Percentiles rank a stretch among this genome's conserved stretches.
phyloP scores from a whole-genome alignment of 352 stramenopile species.

The Globisporangium solare region DNA sequence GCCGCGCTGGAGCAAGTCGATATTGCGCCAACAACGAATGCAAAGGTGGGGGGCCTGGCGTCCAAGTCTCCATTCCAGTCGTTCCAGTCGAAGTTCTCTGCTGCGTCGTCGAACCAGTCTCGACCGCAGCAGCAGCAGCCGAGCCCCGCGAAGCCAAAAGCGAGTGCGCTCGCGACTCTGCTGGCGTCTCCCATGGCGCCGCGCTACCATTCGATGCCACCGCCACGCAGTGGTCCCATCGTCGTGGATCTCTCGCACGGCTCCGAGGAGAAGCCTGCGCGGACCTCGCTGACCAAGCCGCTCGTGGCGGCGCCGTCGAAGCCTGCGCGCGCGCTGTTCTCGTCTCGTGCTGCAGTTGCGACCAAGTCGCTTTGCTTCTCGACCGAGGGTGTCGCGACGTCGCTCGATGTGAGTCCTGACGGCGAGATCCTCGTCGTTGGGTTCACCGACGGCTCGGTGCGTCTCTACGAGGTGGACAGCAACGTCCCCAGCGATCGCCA shows the following conservation, averaged over 20 bases:
- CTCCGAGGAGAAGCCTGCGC: slow-evolving; percentile 11
- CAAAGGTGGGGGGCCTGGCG: slow-evolving; percentile 11
- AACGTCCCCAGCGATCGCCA: slow-evolving; percentile 76
- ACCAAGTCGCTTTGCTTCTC: slow-evolving; percentile 81
- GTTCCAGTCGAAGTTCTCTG: slow-evolving; percentile 64
- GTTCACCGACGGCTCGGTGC: slow-evolving; percentile 73
- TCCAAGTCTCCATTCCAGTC: slow-evolving; percentile 77
- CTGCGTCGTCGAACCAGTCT: background rate
- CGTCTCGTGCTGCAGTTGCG: slow-evolving; percentile 30
- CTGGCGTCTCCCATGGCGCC: slow-evolving; percentile 14
- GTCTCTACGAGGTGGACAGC: slow-evolving; percentile 84
- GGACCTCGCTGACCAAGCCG: slow-evolving; percentile 26
- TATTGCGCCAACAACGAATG: slow-evolving; percentile 19
- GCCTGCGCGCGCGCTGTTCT: slow-evolving; percentile 49
- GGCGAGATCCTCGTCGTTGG: slow-evolving; percentile 80
- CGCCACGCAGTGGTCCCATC: slow-evolving; percentile 24
- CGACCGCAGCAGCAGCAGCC: slow-evolving; percentile 1
- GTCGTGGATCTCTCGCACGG: slow-evolving; percentile 27
- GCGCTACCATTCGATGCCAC: slow-evolving; percentile 2
- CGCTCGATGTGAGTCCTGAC: slow-evolving; percentile 69
- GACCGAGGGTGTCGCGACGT: slow-evolving; percentile 65
- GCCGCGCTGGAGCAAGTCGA: slow-evolving; percentile 46
- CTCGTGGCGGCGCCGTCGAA: slow-evolving; percentile 22
- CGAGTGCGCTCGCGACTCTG: slow-evolving; percentile 5
- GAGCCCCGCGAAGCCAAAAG: slow-evolving; percentile 10